Percentiles rank a stretch among this genome's conserved stretches.
These are phyloP conservation scores for Parathielavia hyrcaniae DNA, from an alignment of 495 filamentous ascomycete species.

Conservation along the genomic window DNA sequence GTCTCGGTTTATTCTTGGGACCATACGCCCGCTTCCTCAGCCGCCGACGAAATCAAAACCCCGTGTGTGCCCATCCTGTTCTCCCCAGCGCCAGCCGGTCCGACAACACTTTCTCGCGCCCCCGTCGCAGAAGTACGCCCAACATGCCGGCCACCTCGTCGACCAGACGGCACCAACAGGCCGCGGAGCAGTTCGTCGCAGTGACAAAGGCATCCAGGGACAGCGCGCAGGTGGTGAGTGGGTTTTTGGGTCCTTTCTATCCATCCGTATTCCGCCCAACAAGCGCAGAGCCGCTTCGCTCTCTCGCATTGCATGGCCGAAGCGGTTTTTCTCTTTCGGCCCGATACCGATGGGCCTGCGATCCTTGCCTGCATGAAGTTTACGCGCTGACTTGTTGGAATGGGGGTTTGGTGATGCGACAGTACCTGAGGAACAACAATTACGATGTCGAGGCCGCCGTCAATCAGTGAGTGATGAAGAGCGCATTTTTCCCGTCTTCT, in stretches of 20 bases:
- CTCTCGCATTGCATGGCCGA: conserved; percentile 20
- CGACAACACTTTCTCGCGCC: too few relatives aligned
- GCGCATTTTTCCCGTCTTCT: neutral
- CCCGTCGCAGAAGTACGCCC: too few relatives aligned
- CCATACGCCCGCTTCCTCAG: too few relatives aligned
- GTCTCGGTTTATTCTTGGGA: too few relatives aligned
- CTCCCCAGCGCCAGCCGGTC: too few relatives aligned
- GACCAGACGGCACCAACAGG: neutral
- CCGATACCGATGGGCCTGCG: conserved; percentile 28
- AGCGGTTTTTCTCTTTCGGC: conserved; percentile 20
- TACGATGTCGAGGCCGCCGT: conserved; percentile 49
- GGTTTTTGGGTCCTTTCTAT: conserved; percentile 19
- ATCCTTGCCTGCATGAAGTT: conserved; percentile 24
- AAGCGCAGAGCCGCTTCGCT: conserved; percentile 3
- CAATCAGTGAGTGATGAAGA: conserved; percentile 11
- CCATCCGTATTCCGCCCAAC: too few relatives aligned
- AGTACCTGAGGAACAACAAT: conserved; percentile 37
- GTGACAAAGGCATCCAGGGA: conserved; percentile 50
- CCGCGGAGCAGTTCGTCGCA: conserved; percentile 39
- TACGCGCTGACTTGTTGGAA: conserved; percentile 16
- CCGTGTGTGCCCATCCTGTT: too few relatives aligned
- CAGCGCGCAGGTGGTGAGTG: conserved; percentile 46
- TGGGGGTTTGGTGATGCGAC: conserved; percentile 22
- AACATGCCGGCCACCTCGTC: conserved; percentile 3
- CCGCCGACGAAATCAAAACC: too few relatives aligned